Evolutionary conservation across 768 basidiomycete genomes (phyloP).

Genomic region (Trametes cingulata): DNA sequence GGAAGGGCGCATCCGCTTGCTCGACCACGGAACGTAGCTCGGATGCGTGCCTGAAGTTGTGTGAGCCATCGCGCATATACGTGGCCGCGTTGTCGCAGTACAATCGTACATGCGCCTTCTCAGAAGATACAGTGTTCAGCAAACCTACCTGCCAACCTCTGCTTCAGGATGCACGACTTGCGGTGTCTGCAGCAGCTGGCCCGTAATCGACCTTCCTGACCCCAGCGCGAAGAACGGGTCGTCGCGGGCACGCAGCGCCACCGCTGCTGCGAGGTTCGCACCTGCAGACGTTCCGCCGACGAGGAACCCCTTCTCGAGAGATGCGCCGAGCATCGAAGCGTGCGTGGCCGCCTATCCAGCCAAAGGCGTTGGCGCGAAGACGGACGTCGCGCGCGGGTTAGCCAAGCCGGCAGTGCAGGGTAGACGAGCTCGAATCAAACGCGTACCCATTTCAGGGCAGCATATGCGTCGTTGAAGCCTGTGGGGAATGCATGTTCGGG

Average conservation of each 20-base stretch:
- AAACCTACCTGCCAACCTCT: constrained; percentile 20
- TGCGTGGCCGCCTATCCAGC: constrained; percentile 3
- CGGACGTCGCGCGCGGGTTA: too few species aligned
- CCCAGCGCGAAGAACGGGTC: constrained; percentile 23
- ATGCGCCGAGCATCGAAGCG: constrained; percentile 6
- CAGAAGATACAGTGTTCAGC: background rate
- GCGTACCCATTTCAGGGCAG: constrained; percentile 26
- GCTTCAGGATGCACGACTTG: constrained; percentile 23
- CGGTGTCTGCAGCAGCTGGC: constrained; percentile 29
- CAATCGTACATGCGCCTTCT: too few species aligned
- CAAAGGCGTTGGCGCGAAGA: background rate
- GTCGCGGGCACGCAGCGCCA: constrained; percentile 25
- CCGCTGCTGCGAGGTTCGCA: constrained; percentile 22
- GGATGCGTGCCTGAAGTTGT: background rate
- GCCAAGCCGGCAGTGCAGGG: background rate
- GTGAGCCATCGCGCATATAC: background rate
- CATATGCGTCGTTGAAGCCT: constrained; percentile 24
- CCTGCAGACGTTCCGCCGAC: constrained; percentile 28
- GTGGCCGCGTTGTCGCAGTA: background rate
- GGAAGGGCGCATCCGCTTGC: constrained; percentile 10
- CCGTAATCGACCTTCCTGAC: constrained; percentile 20
- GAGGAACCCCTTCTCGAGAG: constrained; percentile 23
- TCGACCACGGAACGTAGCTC: constrained; percentile 4
- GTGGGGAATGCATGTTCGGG: constrained; percentile 26
- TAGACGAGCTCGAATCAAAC: too few species aligned